Evolutionary conservation across 2,329 filamentous ascomycete species (phyloP), one percentile per base, ranked within the genome.

Genomic region (Aureobasidium vineae): DNA sequence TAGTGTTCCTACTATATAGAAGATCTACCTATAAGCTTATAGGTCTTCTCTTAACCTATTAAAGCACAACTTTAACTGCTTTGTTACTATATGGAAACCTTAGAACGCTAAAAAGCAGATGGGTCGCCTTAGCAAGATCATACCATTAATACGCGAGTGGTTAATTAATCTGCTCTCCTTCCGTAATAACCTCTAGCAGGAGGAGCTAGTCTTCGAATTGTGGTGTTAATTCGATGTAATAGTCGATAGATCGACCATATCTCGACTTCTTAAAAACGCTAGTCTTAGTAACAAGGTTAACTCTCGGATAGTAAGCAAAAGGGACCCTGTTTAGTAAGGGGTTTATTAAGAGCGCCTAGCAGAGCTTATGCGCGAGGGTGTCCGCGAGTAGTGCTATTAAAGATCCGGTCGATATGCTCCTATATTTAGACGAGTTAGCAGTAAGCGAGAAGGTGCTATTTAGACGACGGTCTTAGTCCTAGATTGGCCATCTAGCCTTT

Each of bases 201-300:
- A 60, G 28, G 40, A 60, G 16, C 19, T 60, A n/a, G 40, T 31
- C 6, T 60, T 60, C 31, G 23, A 60, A 31, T 43, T 60, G 15
- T 60, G 23, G 56, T 60, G 40, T 60, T 4, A 60, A n/a, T 60
- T 60, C 33, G 23, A 60, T 45, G 19, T 60, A 21, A 26, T 5
- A 28, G 36, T 57, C 26, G 36, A 57, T 41, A 57, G 53, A 26
- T 57, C 36, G 21, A 57, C 53, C 5, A 23, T 57, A 15, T 23
- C 19, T 40, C 16, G 36, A 7, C 21, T 57, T 16, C 21, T 41
- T 15, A 57, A 33, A 23, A 26, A 53, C 7, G 28, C 28, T 15
- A n/a, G 26, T 15, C 26, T 33, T 38, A 38, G 21, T 21, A 40
- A 40, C 36, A 40, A 40, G 50, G 50, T 53, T 23, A 53, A 53